Evolutionary conservation across 2,329 filamentous ascomycete genomes (phyloP), one percentile per base, ranked within the genome.

Genomic region (Aspergillus calidoustus): DNA sequence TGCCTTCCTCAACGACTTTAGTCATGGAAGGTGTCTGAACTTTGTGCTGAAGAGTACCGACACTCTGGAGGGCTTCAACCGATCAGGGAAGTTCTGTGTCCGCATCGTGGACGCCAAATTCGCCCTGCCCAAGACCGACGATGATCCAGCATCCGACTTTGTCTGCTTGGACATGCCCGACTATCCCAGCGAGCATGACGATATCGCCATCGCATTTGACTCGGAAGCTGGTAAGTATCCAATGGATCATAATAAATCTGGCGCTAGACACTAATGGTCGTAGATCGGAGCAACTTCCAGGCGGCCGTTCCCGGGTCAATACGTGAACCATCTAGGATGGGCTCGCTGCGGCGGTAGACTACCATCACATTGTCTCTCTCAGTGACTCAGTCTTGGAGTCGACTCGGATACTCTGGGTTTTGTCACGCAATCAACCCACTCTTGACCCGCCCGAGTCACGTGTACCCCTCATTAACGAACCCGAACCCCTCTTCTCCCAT

Each of bases 61-160:
- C 72, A 84, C 89, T 0, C 94, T 93, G 70, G 93, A 97, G 78
- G 85, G 79, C 44, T 87, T 89, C 67, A 81, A 81, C 61, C 83
- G 85, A 50, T 84, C 85, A 54, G 84, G 85, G 65, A 93, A 92
- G 74, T 86, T 85, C 38, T 89, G 89, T 7, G 80, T 97, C 60
- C 90, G 89, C 73, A 87, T 97, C 65, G 89, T 94, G 28, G 93
- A 97, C 74, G 92, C 92, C 63, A 97, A 97, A 75, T 97, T 97
- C 70, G 90, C 91, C 3, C 80, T 97, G 58, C 93, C 93, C 4
- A 88, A 82, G 60, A 78, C 79, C 57, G 79, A 80, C 46, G 75
- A 80, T 19, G 80, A 84, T 54, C 79, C 80, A 4, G 75, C 89
- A 64, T 86, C 88, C 73, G 86, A 87, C 28, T 97, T 94, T 79